Percentiles rank a stretch among this genome's conserved stretches.
Conservation (phyloP, 148 eudicot species). For the Camellia granthamiana region DNA sequence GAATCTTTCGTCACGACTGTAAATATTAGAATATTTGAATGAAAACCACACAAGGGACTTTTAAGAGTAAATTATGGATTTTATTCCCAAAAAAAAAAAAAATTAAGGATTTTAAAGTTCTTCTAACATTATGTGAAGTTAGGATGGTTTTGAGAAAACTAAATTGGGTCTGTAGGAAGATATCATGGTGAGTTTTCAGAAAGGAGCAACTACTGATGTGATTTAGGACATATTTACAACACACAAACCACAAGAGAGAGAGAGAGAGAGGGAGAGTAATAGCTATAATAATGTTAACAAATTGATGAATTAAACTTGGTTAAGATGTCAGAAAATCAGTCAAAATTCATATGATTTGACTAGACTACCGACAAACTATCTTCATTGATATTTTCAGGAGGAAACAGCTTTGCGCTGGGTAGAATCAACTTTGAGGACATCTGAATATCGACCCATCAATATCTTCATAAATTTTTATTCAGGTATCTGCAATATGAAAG, state of each 20-base stretch:
- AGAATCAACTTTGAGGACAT: slow-evolving; percentile 62
- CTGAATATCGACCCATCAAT: slow-evolving; percentile 84
- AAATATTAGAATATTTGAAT: neutral
- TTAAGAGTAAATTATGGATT: neutral
- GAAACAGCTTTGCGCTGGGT: slow-evolving; percentile 83
- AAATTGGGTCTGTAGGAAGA: neutral
- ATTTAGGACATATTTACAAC: too few relatives aligned
- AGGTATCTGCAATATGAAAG: slow-evolving; percentile 38
- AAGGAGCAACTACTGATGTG: too few relatives aligned
- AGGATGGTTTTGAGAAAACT: neutral
- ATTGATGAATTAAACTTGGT: too few relatives aligned
- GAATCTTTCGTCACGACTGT: too few relatives aligned
- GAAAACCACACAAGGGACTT: neutral
- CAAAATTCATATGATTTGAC: neutral
- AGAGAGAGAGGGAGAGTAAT: too few relatives aligned
- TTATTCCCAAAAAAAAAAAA: neutral
- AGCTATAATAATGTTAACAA: too few relatives aligned
- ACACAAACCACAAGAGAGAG: too few relatives aligned
- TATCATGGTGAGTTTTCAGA: neutral
- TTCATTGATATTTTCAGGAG: slow-evolving; percentile 46
- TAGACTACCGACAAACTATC: neutral
- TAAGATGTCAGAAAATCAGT: too few relatives aligned
- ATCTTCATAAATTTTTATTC: slow-evolving; percentile 86
- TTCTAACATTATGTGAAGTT: neutral
- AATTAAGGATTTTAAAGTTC: neutral